Evolutionary conservation across 192 early-diverging fungal genomes (phyloP), one percentile per base, ranked within the genome.

Genomic region (Mortierella antarctica): DNA sequence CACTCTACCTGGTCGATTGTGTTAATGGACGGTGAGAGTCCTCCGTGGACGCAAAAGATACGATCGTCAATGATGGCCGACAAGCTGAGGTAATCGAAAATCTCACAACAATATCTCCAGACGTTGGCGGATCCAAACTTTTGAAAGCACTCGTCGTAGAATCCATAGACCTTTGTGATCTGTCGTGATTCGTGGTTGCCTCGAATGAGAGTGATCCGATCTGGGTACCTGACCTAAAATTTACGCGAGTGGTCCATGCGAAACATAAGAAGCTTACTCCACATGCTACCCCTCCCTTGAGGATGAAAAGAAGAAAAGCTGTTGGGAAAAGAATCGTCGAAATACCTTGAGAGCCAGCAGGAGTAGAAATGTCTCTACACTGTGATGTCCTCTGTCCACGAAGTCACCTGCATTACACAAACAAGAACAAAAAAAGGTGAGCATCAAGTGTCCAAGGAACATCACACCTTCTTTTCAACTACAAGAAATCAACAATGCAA

Each of bases 141-240:
- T 68, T 95, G 91, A 83, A 97, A 84, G 82, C 96, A 98, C 74
- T 98, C 96, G 81, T 99, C 97, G 81, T 99, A 98, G 76, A 99
- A 97, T 56, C 96, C 96, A 82, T 99, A 99, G 21, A 99, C 96
- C 84, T 98, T 97, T n/a, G 95, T 98, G 67, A 97, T 96, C 82
- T 98, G 96, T 68, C 95, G 77, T 58, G 89, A 91, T 84, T 97
- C 95, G 85, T 97, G 95, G 88, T 98, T 98, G 71, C 96, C 96
- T 44, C 96, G 92, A 74, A 98, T 90, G 56, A 98, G 86, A 31
- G 95, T 95, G 48, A 99, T 96, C 62, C 95, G 90, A 82, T 99
- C 95, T n/a, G 92, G 91, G 86, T 94, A 95, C 70, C 96, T 91
- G 64, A 90, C 91, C 84, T 84, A 57, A 17, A 49, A n/a, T 18